Evolutionary conservation across 352 stramenopile species (phyloP).

Genomic region (Phytophthora melonis): DNA sequence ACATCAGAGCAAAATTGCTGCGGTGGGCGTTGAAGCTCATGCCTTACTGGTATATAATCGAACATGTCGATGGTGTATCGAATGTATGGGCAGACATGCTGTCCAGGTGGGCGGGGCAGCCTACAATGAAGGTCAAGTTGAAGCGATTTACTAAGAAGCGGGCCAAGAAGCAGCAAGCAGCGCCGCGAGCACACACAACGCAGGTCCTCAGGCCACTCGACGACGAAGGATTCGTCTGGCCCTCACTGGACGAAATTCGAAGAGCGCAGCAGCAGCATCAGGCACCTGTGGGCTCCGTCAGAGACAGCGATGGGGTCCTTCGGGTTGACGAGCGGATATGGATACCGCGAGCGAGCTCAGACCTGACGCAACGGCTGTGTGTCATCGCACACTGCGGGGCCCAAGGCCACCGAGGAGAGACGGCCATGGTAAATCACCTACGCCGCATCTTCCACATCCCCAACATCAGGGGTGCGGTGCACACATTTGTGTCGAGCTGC

Average conservation of each 20-base stretch:
- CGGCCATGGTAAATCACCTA: constrained; percentile 7
- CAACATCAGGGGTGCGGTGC: background rate
- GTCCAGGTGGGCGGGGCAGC: too few species aligned
- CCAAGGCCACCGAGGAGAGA: background rate
- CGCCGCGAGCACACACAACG: too few species aligned
- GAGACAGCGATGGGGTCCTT: background rate
- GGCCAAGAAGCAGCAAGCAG: too few species aligned
- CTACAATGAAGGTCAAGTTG: too few species aligned
- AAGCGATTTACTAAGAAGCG: too few species aligned
- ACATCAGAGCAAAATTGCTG: constrained; percentile 9
- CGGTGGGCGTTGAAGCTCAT: constrained; percentile 17
- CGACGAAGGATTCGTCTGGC: too few species aligned
- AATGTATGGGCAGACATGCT: too few species aligned
- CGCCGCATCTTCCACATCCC: background rate
- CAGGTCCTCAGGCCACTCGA: too few species aligned
- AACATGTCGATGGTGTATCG: too few species aligned
- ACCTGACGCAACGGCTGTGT: constrained; percentile 9
- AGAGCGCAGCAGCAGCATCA: too few species aligned
- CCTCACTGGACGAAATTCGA: too few species aligned
- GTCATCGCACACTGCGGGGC: constrained; percentile 12
- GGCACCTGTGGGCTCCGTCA: too few species aligned
- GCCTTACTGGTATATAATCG: constrained; percentile 11
- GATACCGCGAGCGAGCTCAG: background rate
- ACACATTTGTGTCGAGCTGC: background rate
- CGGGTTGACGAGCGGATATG: background rate